A percentile compares a stretch with the other conserved stretches of the same genome.
Conservation (phyloP, 1,284 basidiomycete genomes). For the Rhodotorula sp. region DNA sequence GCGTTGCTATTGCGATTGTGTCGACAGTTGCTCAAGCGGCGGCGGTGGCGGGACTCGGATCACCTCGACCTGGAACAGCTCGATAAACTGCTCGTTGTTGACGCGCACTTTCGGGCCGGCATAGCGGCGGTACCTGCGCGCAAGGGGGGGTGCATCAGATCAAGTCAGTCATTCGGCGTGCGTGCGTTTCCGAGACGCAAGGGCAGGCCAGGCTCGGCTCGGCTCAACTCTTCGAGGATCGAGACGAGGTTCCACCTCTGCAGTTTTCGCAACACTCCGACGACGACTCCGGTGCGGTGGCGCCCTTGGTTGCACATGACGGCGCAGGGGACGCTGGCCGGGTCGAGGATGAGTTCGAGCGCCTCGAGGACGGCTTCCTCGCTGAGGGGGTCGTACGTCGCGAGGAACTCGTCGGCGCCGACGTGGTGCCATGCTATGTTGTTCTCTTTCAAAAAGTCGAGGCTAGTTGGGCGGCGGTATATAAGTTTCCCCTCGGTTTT, state of each 20-base stretch:
- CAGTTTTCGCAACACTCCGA: constrained; percentile 54
- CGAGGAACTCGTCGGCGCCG: constrained; percentile 52
- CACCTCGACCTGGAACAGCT: constrained; percentile 51
- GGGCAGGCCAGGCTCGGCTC: not conserved
- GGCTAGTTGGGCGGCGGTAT: constrained; percentile 12
- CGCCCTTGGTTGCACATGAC: constrained; percentile 58
- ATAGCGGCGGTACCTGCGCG: constrained; percentile 45
- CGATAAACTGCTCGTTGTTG: constrained; percentile 59
- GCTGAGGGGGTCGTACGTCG: constrained; percentile 51
- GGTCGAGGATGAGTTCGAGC: constrained; percentile 55
- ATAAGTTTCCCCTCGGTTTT: not conserved
- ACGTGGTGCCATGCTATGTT: constrained; percentile 49
- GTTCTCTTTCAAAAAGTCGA: constrained; percentile 38
- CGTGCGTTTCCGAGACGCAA: not conserved
- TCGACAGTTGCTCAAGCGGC: not conserved
- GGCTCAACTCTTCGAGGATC: constrained; percentile 55
- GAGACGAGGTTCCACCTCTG: constrained; percentile 56
- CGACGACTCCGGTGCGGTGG: constrained; percentile 56
- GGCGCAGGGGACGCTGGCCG: constrained; percentile 54
- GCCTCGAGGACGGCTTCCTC: constrained; percentile 58
- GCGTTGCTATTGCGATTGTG: too few relatives aligned
- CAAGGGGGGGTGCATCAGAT: not conserved
- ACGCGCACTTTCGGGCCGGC: constrained; percentile 57
- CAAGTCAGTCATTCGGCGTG: not conserved
- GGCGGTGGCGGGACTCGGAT: constrained; percentile 3